Percentiles rank a stretch among this genome's conserved stretches.
phyloP scores from a whole-genome alignment of 2,329 filamentous ascomycete genomes.

The Pezizomycotina sp. region DNA sequence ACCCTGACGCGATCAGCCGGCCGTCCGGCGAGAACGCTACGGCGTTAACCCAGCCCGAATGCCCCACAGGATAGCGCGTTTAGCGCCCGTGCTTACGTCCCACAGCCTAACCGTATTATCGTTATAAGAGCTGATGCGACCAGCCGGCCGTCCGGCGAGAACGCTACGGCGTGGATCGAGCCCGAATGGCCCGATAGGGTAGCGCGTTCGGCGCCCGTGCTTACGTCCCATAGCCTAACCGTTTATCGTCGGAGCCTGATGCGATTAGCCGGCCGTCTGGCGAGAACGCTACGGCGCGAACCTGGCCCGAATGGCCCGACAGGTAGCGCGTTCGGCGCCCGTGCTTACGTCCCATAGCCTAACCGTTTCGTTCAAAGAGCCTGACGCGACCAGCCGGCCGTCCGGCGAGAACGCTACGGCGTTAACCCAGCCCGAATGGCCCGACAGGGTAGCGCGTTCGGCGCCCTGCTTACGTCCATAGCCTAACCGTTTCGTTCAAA shows the following conservation, averaged over 20 bases:
- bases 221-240: constrained; percentile 16
- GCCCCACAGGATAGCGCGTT: constrained; percentile 20
- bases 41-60: constrained; percentile 19
- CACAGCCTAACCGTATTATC: constrained; percentile 20
- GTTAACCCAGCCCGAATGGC: constrained; percentile 34
- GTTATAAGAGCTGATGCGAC: constrained; percentile 15
- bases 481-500: constrained; percentile 13
- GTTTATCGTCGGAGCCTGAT: constrained; percentile 70
- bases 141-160: constrained; percentile 13
- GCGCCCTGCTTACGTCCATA: constrained; percentile 16
- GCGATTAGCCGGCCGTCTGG: constrained; percentile 87
- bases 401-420: constrained; percentile 13
- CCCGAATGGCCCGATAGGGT: constrained; percentile 13
- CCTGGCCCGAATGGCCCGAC: too few relatives aligned
- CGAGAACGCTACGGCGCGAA: constrained; percentile 27
- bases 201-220: neutral
- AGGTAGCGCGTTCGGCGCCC: too few relatives aligned
- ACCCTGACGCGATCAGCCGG: constrained; percentile 24
- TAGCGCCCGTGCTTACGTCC: constrained; percentile 15
- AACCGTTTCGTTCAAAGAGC: constrained; percentile 14
- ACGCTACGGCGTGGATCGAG: constrained; percentile 14
- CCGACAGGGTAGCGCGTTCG: constrained; percentile 34
- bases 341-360: constrained; percentile 17
- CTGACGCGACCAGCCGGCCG: constrained; percentile 10
- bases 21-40: constrained; percentile 26